phyloP scores from a whole-genome alignment of 2,329 filamentous ascomycete genomes.

The Phialophora chinensis region DNA sequence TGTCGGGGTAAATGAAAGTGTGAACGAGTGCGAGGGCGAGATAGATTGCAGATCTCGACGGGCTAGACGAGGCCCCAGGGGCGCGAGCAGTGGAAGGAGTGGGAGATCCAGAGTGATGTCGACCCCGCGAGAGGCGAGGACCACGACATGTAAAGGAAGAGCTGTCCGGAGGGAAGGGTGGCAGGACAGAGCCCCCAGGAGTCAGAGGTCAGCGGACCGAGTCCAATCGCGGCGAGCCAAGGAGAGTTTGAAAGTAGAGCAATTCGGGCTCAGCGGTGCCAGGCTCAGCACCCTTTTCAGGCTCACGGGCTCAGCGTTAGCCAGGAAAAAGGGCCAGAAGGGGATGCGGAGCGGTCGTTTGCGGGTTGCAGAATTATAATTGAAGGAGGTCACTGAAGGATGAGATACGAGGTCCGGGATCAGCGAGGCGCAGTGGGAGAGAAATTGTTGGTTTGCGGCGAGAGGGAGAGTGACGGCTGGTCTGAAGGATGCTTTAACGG shows the following conservation, averaged over 20 bases:
- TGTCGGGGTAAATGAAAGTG: conserved; percentile 21
- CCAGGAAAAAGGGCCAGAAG: conserved; percentile 15
- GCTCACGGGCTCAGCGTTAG: conserved; percentile 15
- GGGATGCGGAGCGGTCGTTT: conserved; percentile 3
- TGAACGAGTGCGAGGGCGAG: conserved; percentile 9
- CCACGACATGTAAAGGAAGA: conserved; percentile 35
- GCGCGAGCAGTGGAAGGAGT: conserved; percentile 21
- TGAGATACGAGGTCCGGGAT: conserved; percentile 27
- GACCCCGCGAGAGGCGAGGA: conserved; percentile 32
- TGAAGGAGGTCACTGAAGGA: conserved; percentile 11
- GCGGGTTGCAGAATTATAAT: conserved; percentile 13
- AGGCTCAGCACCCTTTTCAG: conserved; percentile 10
- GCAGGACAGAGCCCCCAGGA: conserved; percentile 27
- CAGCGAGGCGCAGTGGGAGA: conserved; percentile 25
- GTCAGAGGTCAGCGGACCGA: conserved; percentile 17
- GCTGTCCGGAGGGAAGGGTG: conserved; percentile 23
- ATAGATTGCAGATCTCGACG: conserved; percentile 23
- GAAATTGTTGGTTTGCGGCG: not conserved
- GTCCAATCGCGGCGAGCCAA: conserved; percentile 2
- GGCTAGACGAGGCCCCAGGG: conserved; percentile 32
- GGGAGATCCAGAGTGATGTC: conserved; percentile 32
- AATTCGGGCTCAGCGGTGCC: not conserved
- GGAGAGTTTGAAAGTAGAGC: not conserved
- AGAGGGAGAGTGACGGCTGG: not conserved
- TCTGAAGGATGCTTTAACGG: not conserved